A percentile compares a stretch with the other conserved stretches of the same genome.
Evolutionary conservation across 345 rosid genomes (phyloP).

Genomic region (Excoecaria cochinchinensis): DNA sequence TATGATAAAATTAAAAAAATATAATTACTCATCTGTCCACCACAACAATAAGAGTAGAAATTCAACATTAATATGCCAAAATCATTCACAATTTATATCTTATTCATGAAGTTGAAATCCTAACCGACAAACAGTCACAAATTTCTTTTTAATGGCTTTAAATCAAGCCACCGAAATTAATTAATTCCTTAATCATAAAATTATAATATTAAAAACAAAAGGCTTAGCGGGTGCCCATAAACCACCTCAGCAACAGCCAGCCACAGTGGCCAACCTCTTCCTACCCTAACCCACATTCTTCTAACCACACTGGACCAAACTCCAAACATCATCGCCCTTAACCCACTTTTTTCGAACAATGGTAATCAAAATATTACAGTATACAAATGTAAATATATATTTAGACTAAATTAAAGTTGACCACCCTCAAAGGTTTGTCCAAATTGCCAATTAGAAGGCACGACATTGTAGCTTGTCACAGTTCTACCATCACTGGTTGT

Average conservation of each 20-base stretch:
- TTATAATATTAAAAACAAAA: not conserved
- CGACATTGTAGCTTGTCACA: conserved; percentile 56
- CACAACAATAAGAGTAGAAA: too few species aligned
- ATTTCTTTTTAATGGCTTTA: not conserved
- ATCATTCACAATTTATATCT: too few species aligned
- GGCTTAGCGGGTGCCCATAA: conserved; percentile 69
- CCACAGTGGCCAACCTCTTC: conserved; percentile 26
- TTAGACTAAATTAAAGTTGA: conserved; percentile 46
- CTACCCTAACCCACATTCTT: conserved; percentile 9
- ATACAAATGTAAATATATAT: conserved; percentile 13
- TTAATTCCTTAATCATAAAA: too few species aligned
- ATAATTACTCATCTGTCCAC: too few species aligned
- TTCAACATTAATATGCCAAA: too few species aligned
- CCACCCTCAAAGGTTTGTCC: conserved; percentile 82
- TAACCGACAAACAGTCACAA: not conserved
- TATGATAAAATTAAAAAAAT: too few species aligned
- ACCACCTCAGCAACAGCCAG: conserved; percentile 71
- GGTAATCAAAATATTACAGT: conserved; percentile 3
- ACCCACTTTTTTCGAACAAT: conserved; percentile 17
- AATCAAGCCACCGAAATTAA: not conserved
- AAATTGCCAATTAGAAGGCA: conserved; percentile 71
- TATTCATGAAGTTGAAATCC: not conserved
- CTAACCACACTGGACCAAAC: too few species aligned
- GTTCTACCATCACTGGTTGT: conserved; percentile 88
- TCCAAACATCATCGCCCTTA: too few species aligned